Base-by-base conservation (phyloP, 306 rosid species). In the Gynostemma pentaphyllum region DNA sequence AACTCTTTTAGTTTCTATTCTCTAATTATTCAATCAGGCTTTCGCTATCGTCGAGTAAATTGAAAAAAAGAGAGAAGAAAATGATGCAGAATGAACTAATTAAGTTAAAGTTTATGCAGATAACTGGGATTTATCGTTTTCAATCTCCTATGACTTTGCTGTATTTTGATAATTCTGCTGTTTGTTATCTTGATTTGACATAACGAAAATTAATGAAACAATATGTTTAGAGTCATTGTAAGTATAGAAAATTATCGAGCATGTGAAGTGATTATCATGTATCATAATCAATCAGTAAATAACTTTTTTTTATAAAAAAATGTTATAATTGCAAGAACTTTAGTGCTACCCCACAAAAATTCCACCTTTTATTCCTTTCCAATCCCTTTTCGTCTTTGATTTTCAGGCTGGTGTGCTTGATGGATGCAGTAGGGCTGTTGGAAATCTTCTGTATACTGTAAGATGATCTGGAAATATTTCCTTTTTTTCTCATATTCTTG, bases 361-460 rank as follows among this genome's bases (percentile, higher is more conserved):
- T n/a, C n/a, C n/a, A n/a, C n/a, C n/a, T 12, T 0, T 29, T 62
- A 4, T 4, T 15, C n/a, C n/a, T 16, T 23, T 48, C 47, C n/a
- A n/a, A 19, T 19, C 16, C 7, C 63, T 16, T 56, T 37, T 15
- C 23, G 32, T 51, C 68, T 61, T 6, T 37, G 21, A 19, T 66
- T 71, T 69, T 46, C 72, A 92, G 99, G 97, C 99, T 36, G 81
- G 56, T 32, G 85, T 88, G 46, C 48, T 80, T 3, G 87, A 84
- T 64, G 96, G 99, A 15, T 88, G 99, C 52, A 69, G 46, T 68
- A 78, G 94, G 48, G 69, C 76, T 30, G 79, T 84, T 30, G 99
- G 99, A 21, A 92, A 88, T 78, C 97, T 92, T 32, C 71, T 92
- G 24, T 92, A 92, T 76, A 82, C 86, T 76, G 99, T 88, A 67